Conservation (phyloP, 225 moss, liverwort and hornwort genomes). For the Pseudisothecium myosuroides region DNA sequence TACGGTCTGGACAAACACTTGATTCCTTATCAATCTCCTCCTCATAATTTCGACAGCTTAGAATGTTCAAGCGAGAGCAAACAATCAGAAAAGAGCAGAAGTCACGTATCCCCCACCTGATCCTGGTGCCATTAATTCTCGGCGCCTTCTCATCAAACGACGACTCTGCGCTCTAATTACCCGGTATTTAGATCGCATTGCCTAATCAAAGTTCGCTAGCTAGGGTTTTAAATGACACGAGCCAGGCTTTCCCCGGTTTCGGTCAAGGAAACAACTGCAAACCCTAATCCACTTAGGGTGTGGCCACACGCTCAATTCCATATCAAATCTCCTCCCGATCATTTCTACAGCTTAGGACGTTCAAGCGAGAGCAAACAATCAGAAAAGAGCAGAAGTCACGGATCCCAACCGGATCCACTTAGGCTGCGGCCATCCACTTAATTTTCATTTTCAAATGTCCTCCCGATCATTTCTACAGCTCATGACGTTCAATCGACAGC, state of each 20-base stretch:
- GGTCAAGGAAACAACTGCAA: not conserved
- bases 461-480: not conserved
- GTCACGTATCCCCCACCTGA: slow-evolving; percentile 6
- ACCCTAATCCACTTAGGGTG: not conserved
- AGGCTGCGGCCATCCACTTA: not conserved
- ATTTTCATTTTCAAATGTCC: not conserved
- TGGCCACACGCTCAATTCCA: not conserved
- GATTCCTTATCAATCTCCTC: not conserved
- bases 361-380: not conserved
- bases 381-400: not conserved
- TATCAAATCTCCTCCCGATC: not conserved
- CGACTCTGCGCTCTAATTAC: slow-evolving; percentile 36
- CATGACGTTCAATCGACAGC: not conserved
- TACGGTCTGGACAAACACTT: not conserved
- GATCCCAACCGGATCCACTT: slow-evolving; percentile 17
- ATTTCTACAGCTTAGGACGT: not conserved
- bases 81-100: not conserved
- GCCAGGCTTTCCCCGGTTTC: not conserved
- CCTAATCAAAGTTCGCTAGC: not conserved
- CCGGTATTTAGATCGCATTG: not conserved
- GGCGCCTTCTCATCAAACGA: slow-evolving; percentile 56
- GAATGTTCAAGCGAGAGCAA: not conserved
- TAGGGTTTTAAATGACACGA: not conserved
- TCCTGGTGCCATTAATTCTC: slow-evolving; percentile 73
- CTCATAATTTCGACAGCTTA: not conserved